Evolutionary conservation across 2,329 filamentous ascomycete genomes (phyloP), one percentile per base, ranked within the genome.

Genomic region (Leptographium lundbergii): DNA sequence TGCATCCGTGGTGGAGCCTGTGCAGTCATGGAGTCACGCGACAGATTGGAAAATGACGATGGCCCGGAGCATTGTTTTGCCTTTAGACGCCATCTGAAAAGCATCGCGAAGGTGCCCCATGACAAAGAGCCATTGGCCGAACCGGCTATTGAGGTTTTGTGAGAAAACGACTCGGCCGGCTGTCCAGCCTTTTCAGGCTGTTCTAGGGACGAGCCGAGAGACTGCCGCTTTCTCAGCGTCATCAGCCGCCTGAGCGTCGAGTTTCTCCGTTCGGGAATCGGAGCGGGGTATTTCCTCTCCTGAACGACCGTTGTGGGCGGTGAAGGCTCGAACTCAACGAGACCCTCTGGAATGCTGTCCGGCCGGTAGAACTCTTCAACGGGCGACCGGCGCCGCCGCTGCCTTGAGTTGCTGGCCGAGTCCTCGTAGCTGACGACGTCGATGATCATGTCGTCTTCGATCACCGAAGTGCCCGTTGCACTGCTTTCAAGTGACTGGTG

Each of bases 21-120:
- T 75, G 73, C 57, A 74, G 68, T 68, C 77, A 96, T 92, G 19
- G 91, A 95, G 67, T 96, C 91, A 63, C 91, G 82, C 1, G 91
- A 96, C 0, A 90, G 89, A 67, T 96, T 96, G 5, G 90, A 91
- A 69, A 95, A 94, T n/a, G 91, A 91, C 0, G 89, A 87, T 4
- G 87, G 80, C 2, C 70, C 79, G 68, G 80, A 72, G 68, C 74
- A 68, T 71, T 82, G 71, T 73, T 80, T 76, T 70, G 75, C 77
- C 77, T 81, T 75, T 73, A 76, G 78, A 32, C 81, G 81, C 70
- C 87, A 87, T 66, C 82, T 83, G 72, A 96, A 89, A 42, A 96
- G 54, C 0, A 42, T 57, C 4, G 57, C 59, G 0, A 64, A 81
- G 0, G 88, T 85, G 4, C 84, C 82, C 77, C 91, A 88, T 0